phyloP scores from a whole-genome alignment of 352 stramenopile species.

The Phytophthora sp. region DNA sequence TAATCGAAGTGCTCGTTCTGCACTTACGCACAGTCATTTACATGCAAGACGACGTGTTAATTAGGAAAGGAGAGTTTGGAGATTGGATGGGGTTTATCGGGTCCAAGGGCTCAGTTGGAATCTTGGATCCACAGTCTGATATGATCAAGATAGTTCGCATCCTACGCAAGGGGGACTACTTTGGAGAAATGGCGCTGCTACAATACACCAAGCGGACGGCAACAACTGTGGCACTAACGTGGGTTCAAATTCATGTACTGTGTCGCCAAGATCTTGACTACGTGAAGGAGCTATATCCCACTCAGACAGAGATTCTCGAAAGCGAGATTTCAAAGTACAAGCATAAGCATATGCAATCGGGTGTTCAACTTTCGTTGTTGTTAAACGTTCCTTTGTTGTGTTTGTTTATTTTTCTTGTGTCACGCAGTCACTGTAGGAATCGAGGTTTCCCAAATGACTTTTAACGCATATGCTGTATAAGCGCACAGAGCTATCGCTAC shows the following conservation, averaged over 20 bases:
- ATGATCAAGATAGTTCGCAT: conserved; percentile 64
- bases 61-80: conserved; percentile 67
- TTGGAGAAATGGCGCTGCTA: conserved; percentile 78
- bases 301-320: conserved; percentile 60
- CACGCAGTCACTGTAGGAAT: too few species aligned
- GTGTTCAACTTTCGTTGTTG: neutral
- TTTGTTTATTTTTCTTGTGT: neutral
- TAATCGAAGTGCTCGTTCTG: conserved; percentile 73
- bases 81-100: conserved; percentile 86
- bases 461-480: conserved; percentile 40
- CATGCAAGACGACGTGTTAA: conserved; percentile 78
- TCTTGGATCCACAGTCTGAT: conserved; percentile 62
- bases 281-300: conserved; percentile 68
- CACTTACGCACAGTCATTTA: conserved; percentile 74
- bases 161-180: conserved; percentile 75
- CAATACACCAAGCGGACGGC: conserved; percentile 70
- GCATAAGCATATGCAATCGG: conserved; percentile 22
- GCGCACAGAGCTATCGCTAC: conserved; percentile 59
- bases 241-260: conserved; percentile 78
- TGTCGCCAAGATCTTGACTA: conserved; percentile 63
- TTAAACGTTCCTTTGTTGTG: neutral
- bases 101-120: conserved; percentile 66
- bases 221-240: conserved; percentile 70
- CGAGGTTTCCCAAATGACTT: too few species aligned
- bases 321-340: conserved; percentile 79